These are phyloP conservation scores for Gaultheria prostrata DNA, from an alignment of 148 eudicot species.

Conservation along the genomic window DNA sequence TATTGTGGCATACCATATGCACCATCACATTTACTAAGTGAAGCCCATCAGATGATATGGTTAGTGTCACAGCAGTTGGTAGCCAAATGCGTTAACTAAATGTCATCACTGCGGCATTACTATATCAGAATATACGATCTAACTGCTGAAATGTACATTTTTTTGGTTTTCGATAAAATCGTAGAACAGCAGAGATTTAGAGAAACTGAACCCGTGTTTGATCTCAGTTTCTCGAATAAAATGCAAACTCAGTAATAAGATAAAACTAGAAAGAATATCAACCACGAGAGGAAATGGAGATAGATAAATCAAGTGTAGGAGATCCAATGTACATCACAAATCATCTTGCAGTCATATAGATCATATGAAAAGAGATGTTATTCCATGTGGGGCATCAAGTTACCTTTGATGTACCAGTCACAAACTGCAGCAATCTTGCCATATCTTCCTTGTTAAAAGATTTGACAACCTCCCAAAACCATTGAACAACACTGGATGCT, in stretches of 20 bases:
- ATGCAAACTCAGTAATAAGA: neutral
- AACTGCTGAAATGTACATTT: neutral
- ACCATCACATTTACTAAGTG: neutral
- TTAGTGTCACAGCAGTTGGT: neutral
- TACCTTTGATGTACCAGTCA: constrained; percentile 99
- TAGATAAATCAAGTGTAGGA: neutral
- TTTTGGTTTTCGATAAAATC: neutral
- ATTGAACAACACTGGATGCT: constrained; percentile 74
- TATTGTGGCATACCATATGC: neutral
- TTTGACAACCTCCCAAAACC: constrained; percentile 98
- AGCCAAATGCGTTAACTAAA: neutral
- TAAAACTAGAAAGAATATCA: neutral
- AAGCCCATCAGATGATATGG: neutral
- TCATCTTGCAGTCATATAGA: constrained; percentile 2
- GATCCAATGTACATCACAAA: neutral
- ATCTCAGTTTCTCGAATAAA: neutral
- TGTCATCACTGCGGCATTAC: neutral
- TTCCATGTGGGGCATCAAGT: neutral
- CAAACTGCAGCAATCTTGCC: constrained; percentile 92
- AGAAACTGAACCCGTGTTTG: neutral
- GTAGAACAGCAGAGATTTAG: neutral
- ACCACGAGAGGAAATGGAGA: neutral
- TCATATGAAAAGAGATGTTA: neutral
- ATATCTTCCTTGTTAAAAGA: constrained; percentile 92
- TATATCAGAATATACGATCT: neutral